Base-by-base conservation (phyloP, 805 yeast species). In the Lipomyces orientalis region DNA sequence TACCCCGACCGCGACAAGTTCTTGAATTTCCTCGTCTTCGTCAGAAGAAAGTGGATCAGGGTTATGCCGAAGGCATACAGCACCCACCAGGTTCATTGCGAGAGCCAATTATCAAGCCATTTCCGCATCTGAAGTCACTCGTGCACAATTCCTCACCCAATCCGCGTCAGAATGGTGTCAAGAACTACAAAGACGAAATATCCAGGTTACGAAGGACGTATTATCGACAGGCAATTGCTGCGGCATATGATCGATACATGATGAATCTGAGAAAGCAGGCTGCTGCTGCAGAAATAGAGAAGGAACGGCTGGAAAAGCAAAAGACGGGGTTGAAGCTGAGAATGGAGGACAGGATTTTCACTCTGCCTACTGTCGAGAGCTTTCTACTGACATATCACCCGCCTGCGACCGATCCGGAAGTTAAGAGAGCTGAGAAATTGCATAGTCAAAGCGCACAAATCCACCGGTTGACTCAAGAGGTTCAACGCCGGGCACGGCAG, bases 321-420 rank as follows among this genome's bases (percentile, higher is more conserved):
- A 54, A 58, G 22, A 54, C 54, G 46, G 61, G 56, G 46, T 22
- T 65, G 35, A 43, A 46, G 14, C 25, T 35, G 54, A 54, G 52
- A 43, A 14, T 29, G 58, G 60, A 58, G 49, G 64, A 62, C 22
- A 62, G 54, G 35, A 25, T 66, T 10, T 64, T 66, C 35, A 59
- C 70, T 10, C 39, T 66, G 8, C 70, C 70, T 35, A 66, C 70
- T 5, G 37, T 66, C 16, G 49, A 57, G 37, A 43, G 59, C 14
- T 66, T 55, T 31, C 51, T 66, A 46, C 57, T 56, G 61, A 56
- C 49, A 8, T 66, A 64, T 54, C 64, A 59, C 46, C 58, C 70
- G 22, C 61, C 61, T 19, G 22, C 35, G 1, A 8, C 49, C 6
- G 14, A 49, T 19, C 16, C 16, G 8, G 46, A 57, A 16, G 65